Evolutionary conservation across 768 basidiomycete genomes (phyloP).

Genomic region (Lactarius quietus): DNA sequence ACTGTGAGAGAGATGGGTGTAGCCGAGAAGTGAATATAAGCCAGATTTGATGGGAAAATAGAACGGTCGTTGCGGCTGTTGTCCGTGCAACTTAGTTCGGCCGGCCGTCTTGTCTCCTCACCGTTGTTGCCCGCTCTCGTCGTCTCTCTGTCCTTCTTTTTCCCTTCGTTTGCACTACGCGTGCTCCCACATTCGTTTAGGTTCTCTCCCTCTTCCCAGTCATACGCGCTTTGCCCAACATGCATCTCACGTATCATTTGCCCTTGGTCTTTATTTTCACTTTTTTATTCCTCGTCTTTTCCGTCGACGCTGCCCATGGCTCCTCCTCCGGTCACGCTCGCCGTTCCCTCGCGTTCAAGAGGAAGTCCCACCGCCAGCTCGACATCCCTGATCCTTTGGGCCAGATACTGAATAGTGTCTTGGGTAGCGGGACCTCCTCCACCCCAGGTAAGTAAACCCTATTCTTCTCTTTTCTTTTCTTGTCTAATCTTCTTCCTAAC

Average conservation of each 20-base stretch:
- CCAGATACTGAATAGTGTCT: too few relatives aligned
- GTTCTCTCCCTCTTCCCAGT: neutral
- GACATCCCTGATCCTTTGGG: neutral
- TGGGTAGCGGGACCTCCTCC: neutral
- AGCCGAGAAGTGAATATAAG: neutral
- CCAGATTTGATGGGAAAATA: neutral
- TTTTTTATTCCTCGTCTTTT: conserved; percentile 7
- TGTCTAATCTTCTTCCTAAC: neutral
- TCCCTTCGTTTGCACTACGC: conserved; percentile 5
- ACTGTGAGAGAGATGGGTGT: too few relatives aligned
- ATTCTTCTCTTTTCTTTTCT: neutral
- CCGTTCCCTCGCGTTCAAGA: conserved; percentile 1
- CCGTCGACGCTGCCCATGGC: conserved; percentile 8
- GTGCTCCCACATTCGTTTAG: conserved; percentile 24
- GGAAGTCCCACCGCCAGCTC: neutral
- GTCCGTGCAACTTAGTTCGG: neutral
- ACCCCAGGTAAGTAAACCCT: neutral
- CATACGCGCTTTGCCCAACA: neutral
- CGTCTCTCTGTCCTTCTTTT: neutral
- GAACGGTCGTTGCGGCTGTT: neutral
- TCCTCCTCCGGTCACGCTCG: conserved; percentile 4
- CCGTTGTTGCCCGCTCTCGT: neutral
- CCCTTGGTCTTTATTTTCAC: conserved; percentile 8
- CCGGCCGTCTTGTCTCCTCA: neutral
- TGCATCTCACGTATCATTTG: conserved; percentile 4